Evolutionary conservation across 441 rosid species (phyloP), one percentile per base, ranked within the genome.

Genomic region (Pelargonium cotyledonis): DNA sequence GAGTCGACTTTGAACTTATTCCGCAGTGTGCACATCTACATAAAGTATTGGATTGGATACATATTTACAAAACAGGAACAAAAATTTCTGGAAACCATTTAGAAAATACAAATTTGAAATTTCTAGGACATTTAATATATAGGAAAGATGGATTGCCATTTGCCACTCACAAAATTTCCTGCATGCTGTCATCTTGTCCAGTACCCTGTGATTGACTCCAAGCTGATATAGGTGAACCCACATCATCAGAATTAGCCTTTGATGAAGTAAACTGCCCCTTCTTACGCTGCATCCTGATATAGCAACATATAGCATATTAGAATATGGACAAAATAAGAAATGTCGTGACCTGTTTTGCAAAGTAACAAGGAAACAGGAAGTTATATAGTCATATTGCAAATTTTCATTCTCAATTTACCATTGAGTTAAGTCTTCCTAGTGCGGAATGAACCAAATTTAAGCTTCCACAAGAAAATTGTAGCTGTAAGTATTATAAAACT

Each of bases 201-300:
- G 66, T 53, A 43, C 78, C 72, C 7, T 26, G 65, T 26, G 75
- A 31, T 68, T 46, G 75, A 70, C 53, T 75, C 68, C 72, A 71
- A 66, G 26, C 75, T 43, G 72, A 67, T 35, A 73, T 70, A 64
- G 73, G 77, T 5, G 70, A 80, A 66, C 76, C 84, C 12, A 62
- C 67, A 55, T 77, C 80, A 64, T 74, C 75, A 23, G 67, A 73
- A 69, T 26, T 68, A 46, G 63, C 70, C 68, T 74, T 73, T 40
- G 75, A 61, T 58, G 80, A 77, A 15, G 77, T 68, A 61, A 77
- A 77, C 73, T 77, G 80, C 9, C 80, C 80, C 62, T 77, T 77
- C 51, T 74, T 77, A 58, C 80, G 77, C 67, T 77, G 80, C 80
- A 77, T 77, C 78, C 80, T 77, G 75, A 69, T 46, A 70, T 18